Evolutionary conservation across 768 basidiomycete species (phyloP), one percentile per base, ranked within the genome.

Genomic region (Pisolithus microcarpus): DNA sequence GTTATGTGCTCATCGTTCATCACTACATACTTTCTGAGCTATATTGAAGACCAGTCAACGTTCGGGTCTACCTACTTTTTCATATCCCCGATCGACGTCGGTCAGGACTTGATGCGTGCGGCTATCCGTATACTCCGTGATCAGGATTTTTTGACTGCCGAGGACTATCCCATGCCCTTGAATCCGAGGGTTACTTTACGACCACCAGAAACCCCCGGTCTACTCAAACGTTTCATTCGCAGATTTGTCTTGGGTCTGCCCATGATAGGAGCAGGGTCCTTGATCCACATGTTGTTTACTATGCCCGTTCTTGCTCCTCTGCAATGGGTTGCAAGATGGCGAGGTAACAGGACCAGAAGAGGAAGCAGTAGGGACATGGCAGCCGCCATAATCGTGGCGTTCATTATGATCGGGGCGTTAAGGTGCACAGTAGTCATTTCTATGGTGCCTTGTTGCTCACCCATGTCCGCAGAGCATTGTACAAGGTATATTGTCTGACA

Each of bases 191-290:
- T 58, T 36, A 51, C 48, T 9, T 50, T 58, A 4, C 46, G 50
- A 40, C 37, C 57, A 6, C 56, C 66, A 21, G 63, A 65, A 21
- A 68, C 79, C 13, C 69, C 70, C 2, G 71, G 82, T 36, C 51
- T 87, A 38, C 38, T 88, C 9, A 71, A 67, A 52, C 71, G 75
- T 30, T 79, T 89, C 56, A 54, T 85, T 48, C 79, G 77, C 38
- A 81, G 87, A n/a, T 84, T 91, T 63, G 57, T 91, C 11, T 63
- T 91, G 23, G 89, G 89, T 21, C 70, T 91, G 13, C 87, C 89
- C 26, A 74, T 90, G 51, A 76, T 91, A 11, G 87, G 88, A 9
- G 86, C 85, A 38, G 80, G 80, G 18, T 89, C 85, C 15, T 65
- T 91, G 39, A 76, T 88, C 16, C 85, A 87, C 48, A 78, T 87